Evolutionary conservation across 2,329 filamentous ascomycete species (phyloP), one percentile per base, ranked within the genome.

Genomic region (Hypoxylon sp.): DNA sequence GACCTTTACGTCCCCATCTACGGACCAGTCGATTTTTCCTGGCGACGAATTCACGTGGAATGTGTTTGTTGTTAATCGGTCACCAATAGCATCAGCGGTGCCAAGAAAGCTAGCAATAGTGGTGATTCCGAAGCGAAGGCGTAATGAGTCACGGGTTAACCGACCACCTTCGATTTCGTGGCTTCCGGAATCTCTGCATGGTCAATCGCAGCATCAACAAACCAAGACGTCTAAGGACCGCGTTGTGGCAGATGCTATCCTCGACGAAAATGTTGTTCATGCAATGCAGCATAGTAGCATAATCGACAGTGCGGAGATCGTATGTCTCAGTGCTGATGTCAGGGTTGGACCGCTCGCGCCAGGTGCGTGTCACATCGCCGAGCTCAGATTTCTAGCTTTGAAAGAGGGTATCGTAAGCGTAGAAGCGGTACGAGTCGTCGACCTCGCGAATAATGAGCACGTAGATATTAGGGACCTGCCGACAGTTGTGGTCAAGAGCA

Each of bases 391-490:
- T 59, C 73, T 91, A 43, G 85, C 89, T 3, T 72, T 91, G 42
- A 74, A 75, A 43, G 77, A 81, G 36, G 90, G 89, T 0, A 78
- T 90, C 21, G 77, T 90, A 20, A 78, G 80, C n/a, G 70, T 93
- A 2, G 89, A 92, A 61, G 85, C 86, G 2, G 77, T 93, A 13
- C 77, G 88, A 38, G 82, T 93, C 1, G 78, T 92, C 3, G 90
- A 94, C 68, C 67, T 93, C 52, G 82, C 77, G 15, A 88, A 83
- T 23, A 86, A 90, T 64, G 88, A 92, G 72, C 87, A 89, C 65
- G 86, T 90, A 3, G 89, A 93, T 69, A 84, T 92, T 45, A 79
- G 82, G 53, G 87, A 93, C 55, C 67, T 94, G 57, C 90, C 90
- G 0, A 84, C 81, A 32, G 82, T 91, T 61, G 71, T 90, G 43